A percentile compares a stretch with the other conserved stretches of the same genome.
These are phyloP conservation scores for Groenewaldozyma auringiensis DNA, from an alignment of 1,139 yeast species.

Conservation along the genomic window DNA sequence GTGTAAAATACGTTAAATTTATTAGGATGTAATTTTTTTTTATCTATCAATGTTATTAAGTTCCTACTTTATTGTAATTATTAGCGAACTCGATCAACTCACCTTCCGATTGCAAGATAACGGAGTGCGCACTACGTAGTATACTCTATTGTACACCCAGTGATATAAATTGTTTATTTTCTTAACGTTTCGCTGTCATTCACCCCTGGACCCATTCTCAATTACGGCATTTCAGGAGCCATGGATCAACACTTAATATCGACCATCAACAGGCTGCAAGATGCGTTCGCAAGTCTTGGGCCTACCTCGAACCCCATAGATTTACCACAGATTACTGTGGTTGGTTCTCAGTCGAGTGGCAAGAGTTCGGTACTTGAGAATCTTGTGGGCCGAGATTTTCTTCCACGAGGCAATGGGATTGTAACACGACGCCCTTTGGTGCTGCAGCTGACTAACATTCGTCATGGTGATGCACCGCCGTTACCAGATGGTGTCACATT, in stretches of 20 bases:
- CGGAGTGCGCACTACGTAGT: no score
- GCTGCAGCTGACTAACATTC: constrained; percentile 67
- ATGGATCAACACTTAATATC: constrained; percentile 91
- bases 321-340: constrained; percentile 93
- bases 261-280: constrained; percentile 86
- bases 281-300: constrained; percentile 87
- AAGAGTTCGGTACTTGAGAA: constrained; percentile 90
- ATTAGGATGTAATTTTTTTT: no score
- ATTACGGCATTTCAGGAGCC: not conserved
- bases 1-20: no score
- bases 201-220: not conserved
- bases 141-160: no score
- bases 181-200: not conserved
- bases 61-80: no score
- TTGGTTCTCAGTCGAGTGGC: constrained; percentile 93
- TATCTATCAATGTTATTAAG: no score
- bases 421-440: constrained; percentile 92
- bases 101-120: no score
- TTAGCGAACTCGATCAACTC: no score
- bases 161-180: not conserved
- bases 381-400: constrained; percentile 89
- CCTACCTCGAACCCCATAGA: constrained; percentile 47
- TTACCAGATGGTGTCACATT: constrained; percentile 12
- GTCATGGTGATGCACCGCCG: constrained; percentile 32
- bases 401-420: constrained; percentile 94